phyloP scores from a whole-genome alignment of 805 yeast species.

The Hanseniaspora clermontiae region DNA sequence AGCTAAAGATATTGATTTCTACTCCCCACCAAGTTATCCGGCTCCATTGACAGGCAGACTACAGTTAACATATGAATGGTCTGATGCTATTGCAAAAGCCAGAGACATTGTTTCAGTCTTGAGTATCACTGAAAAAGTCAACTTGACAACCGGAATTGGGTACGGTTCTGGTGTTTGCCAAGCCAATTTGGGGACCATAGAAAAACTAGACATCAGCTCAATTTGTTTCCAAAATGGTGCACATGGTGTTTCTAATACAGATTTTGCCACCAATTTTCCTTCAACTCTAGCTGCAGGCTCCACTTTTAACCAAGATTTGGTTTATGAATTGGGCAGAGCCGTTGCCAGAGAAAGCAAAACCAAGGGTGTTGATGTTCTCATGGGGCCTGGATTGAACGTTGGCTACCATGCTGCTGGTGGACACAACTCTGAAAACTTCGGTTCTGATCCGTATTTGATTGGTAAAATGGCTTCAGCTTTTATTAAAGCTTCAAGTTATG shows the following conservation, averaged over 20 bases:
- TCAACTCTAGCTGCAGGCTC: conserved; percentile 48
- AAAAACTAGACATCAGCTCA: conserved; percentile 41
- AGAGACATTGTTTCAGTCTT: conserved; percentile 42
- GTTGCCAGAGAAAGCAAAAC: conserved; percentile 42
- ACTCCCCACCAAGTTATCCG: conserved; percentile 14
- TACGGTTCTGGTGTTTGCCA: conserved; percentile 52
- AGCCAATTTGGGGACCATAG: conserved; percentile 49
- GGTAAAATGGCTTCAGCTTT: conserved; percentile 44
- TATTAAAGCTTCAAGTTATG: conserved; percentile 43
- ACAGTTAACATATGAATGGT: conserved; percentile 41
- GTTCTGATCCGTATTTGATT: conserved; percentile 48
- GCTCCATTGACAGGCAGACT: conserved; percentile 31
- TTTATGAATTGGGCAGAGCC: conserved; percentile 43
- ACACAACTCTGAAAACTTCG: conserved; percentile 53
- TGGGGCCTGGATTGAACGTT: conserved; percentile 47
- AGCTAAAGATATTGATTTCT: conserved; percentile 20
- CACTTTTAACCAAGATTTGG: conserved; percentile 42
- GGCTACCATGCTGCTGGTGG: conserved; percentile 54
- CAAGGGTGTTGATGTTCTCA: conserved; percentile 43
- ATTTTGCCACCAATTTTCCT: conserved; percentile 44
- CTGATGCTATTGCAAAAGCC: conserved; percentile 44
- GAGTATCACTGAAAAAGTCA: conserved; percentile 48
- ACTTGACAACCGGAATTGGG: conserved; percentile 51
- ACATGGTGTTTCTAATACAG: conserved; percentile 46
- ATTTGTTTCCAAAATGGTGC: conserved; percentile 55